Conservation (phyloP, 2,329 filamentous ascomycete species). For the Colletotrichum costaricense region DNA sequence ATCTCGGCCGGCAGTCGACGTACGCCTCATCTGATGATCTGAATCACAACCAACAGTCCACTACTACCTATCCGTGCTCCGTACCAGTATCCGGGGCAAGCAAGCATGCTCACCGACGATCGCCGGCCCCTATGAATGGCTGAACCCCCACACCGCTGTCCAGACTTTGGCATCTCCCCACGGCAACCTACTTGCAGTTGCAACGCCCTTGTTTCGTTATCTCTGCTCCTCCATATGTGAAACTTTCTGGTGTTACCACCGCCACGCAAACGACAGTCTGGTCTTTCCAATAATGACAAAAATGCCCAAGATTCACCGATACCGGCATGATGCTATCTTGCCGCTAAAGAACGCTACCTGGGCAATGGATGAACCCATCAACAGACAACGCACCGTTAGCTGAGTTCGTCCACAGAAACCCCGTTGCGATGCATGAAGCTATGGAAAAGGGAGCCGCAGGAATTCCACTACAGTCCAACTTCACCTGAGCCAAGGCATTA, state of each 20-base stretch:
- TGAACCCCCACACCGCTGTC: conserved; percentile 28
- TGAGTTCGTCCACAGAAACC: neutral
- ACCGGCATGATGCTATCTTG: conserved; percentile 10
- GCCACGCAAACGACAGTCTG: neutral
- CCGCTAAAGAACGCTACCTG: neutral
- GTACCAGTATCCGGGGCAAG: conserved; percentile 5
- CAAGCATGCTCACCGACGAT: conserved; percentile 25
- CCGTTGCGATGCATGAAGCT: conserved; percentile 25
- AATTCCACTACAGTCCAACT: conserved; percentile 1
- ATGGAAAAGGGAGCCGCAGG: conserved; percentile 15
- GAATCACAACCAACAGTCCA: conserved; percentile 21
- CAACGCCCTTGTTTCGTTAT: conserved; percentile 11
- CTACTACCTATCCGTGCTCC: neutral
- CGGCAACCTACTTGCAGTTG: neutral
- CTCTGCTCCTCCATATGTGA: neutral
- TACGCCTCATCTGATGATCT: conserved; percentile 23
- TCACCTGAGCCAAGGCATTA: conserved; percentile 14
- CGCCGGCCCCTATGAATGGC: neutral
- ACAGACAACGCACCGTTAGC: neutral
- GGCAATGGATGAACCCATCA: neutral
- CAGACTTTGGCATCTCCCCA: neutral
- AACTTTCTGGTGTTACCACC: neutral
- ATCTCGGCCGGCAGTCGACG: conserved; percentile 21
- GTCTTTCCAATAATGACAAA: neutral
- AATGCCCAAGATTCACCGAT: conserved; percentile 12